A percentile compares a stretch with the other conserved stretches of the same genome.
Conservation (phyloP, 257 asterid species). For the Solanum chiquidenum region DNA sequence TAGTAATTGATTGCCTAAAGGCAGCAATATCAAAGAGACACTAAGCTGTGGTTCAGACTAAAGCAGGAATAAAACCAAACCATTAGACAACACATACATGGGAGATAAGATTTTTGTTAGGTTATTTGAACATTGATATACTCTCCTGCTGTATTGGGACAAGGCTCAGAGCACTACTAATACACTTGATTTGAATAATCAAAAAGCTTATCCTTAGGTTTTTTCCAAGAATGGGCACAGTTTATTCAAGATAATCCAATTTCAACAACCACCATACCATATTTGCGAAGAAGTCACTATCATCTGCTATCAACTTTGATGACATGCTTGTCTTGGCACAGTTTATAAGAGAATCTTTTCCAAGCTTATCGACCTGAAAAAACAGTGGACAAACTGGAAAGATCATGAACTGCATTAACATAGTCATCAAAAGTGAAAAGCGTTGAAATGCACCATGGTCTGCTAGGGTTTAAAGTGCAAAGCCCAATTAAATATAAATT, state of each 20-base stretch:
- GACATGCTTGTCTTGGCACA: constrained; percentile 99
- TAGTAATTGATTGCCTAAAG: not conserved
- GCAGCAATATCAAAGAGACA: not conserved
- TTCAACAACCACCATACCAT: constrained; percentile 41
- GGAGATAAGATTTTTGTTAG: not conserved
- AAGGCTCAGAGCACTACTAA: not conserved
- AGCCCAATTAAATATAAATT: not conserved
- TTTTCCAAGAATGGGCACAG: not conserved
- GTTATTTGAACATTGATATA: not conserved
- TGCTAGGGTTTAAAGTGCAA: not conserved
- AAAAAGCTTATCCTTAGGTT: not conserved
- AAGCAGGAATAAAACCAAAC: not conserved
- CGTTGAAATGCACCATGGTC: not conserved
- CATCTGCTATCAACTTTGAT: constrained; percentile 80
- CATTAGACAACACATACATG: not conserved
- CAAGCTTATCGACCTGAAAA: constrained; percentile 87
- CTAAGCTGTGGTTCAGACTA: not conserved
- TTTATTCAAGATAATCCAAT: not conserved
- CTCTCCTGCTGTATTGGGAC: not conserved
- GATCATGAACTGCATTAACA: not conserved
- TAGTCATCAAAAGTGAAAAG: not conserved
- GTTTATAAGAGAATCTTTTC: constrained; percentile 78
- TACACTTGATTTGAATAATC: not conserved
- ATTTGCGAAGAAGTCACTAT: constrained; percentile 79
- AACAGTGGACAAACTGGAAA: not conserved